phyloP scores from a whole-genome alignment of 1,139 yeast genomes.

The Blastobotrys aristatus region DNA sequence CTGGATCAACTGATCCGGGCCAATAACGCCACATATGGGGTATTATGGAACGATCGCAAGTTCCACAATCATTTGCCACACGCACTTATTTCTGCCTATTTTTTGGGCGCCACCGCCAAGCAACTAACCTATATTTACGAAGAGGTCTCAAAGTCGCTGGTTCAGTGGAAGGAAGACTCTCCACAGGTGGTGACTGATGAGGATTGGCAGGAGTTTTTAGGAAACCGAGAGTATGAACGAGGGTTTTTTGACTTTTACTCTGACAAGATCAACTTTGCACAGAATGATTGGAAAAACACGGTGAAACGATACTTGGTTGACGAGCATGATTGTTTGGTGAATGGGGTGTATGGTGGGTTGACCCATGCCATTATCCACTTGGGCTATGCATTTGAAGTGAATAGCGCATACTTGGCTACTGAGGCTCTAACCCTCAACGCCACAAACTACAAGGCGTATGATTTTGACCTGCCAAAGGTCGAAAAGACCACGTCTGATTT shows the following conservation, averaged over 20 bases:
- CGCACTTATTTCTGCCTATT: constrained; percentile 22
- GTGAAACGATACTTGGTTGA: constrained; percentile 17
- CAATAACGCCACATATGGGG: constrained; percentile 31
- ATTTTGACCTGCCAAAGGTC: not conserved
- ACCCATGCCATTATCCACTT: constrained; percentile 34
- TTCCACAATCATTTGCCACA: constrained; percentile 35
- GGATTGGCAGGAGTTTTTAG: constrained; percentile 31
- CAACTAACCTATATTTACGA: constrained; percentile 29
- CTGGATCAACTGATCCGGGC: constrained; percentile 29
- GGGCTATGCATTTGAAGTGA: constrained; percentile 34
- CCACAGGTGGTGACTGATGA: constrained; percentile 33
- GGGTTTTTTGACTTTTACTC: constrained; percentile 33
- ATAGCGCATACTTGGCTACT: constrained; percentile 30
- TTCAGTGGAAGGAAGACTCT: constrained; percentile 28
- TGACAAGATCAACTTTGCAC: constrained; percentile 28
- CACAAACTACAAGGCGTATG: constrained; percentile 4
- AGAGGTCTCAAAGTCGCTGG: constrained; percentile 16
- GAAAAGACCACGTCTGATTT: constrained; percentile 15
- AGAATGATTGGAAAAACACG: constrained; percentile 26
- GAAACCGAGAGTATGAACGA: constrained; percentile 29
- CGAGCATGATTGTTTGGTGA: constrained; percentile 16
- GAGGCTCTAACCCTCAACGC: constrained; percentile 30
- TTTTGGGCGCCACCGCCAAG: constrained; percentile 24
- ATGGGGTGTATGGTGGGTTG: constrained; percentile 28
- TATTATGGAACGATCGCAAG: constrained; percentile 28